phyloP scores from a whole-genome alignment of 441 rosid species.

The Cnidoscolus chayamansa region DNA sequence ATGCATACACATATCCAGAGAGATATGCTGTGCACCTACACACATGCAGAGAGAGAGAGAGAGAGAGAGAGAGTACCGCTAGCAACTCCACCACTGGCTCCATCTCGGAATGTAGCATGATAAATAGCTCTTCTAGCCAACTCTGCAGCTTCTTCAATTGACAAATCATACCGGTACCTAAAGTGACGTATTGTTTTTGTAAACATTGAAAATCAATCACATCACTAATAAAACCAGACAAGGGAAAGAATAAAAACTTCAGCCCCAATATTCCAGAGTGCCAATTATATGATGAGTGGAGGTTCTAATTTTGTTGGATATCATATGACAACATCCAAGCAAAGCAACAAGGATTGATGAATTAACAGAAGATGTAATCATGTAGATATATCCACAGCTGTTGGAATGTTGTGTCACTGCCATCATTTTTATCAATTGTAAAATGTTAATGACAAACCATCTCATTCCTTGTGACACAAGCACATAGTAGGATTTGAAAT shows the following conservation, averaged over 20 bases:
- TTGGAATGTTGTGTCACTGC: not conserved
- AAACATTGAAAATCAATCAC: not conserved
- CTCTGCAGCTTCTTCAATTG: constrained; percentile 90
- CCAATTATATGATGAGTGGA: not conserved
- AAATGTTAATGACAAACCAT: not conserved
- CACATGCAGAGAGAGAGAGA: not conserved
- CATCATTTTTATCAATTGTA: not conserved
- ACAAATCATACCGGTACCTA: constrained; percentile 82
- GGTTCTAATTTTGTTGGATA: not conserved
- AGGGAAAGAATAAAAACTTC: constrained; percentile 8
- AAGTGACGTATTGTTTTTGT: not conserved
- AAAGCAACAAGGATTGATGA: not conserved
- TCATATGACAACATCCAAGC: not conserved
- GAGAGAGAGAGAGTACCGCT: constrained; percentile 56
- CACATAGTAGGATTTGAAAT: not conserved
- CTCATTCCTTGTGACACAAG: not conserved
- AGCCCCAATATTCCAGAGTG: not conserved
- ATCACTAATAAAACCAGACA: not conserved
- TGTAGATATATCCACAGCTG: not conserved
- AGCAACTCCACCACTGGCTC: constrained; percentile 99
- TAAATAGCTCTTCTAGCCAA: constrained; percentile 94
- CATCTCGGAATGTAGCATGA: constrained; percentile 98
- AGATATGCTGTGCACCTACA: too few relatives aligned
- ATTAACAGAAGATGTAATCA: not conserved
- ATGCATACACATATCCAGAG: not conserved